These are phyloP conservation scores for Yamadazyma epiphylla DNA, from an alignment of 1,139 yeast genomes.

Conservation along the genomic window DNA sequence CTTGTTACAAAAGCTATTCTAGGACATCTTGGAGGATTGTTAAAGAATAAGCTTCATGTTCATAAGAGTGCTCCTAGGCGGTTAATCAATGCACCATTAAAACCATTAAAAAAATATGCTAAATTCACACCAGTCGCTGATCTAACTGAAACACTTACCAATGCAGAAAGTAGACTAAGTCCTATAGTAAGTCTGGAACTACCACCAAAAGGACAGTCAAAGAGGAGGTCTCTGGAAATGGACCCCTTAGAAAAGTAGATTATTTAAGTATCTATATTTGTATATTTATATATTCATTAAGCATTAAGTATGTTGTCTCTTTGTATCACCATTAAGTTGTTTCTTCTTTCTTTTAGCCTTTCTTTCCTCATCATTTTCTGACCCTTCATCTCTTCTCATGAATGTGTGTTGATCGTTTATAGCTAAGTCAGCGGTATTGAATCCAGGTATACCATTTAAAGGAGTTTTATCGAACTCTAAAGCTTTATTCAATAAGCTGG, in stretches of 20 bases:
- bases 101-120: constrained; percentile 25
- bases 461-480: constrained; percentile 67
- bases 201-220: too few species aligned
- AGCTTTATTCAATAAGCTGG: constrained; percentile 45
- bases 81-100: constrained; percentile 14
- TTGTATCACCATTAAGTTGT: constrained; percentile 26
- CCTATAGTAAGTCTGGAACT: too few species aligned
- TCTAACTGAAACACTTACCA: too few species aligned
- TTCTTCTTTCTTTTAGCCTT: constrained; percentile 34
- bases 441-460: constrained; percentile 73
- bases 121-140: constrained; percentile 18
- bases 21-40: constrained; percentile 55
- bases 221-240: too few species aligned
- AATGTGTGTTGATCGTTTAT: constrained; percentile 49
- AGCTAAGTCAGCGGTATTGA: constrained; percentile 66
- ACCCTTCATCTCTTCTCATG: constrained; percentile 42
- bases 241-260: constrained; percentile 1
- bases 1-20: constrained; percentile 49
- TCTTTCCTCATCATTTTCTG: constrained; percentile 34
- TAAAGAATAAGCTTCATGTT: constrained; percentile 49
- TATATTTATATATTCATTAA: too few species aligned
- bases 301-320: constrained; percentile 33
- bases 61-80: constrained; percentile 11
- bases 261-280: background rate
- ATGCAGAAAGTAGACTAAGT: too few species aligned